A percentile compares a stretch with the other conserved stretches of the same genome.
Evolutionary conservation across 2,329 filamentous ascomycete genomes (phyloP).

Genomic region (Pseudocercospora fuligena): DNA sequence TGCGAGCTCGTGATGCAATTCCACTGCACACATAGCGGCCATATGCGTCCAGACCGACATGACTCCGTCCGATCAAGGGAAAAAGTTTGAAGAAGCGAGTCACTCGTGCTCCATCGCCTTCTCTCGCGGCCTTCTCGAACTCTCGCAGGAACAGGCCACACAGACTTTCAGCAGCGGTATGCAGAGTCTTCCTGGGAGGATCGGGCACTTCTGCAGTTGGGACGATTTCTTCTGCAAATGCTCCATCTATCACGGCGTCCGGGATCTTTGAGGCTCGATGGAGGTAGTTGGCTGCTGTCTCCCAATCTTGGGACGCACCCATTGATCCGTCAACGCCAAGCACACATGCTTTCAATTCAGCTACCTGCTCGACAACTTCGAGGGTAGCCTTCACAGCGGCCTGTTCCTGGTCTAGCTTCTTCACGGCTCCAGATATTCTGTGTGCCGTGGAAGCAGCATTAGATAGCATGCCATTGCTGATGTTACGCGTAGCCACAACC

Average conservation of each 20-base stretch:
- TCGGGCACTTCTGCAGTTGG: slow-evolving; percentile 96
- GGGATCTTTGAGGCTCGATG: slow-evolving; percentile 82
- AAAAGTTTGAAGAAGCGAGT: slow-evolving; percentile 99
- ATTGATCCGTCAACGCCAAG: slow-evolving; percentile 93
- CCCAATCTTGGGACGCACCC: slow-evolving; percentile 98
- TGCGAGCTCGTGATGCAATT: slow-evolving; percentile 80
- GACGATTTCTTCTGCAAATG: slow-evolving; percentile 89
- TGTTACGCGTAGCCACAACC: slow-evolving; percentile 77
- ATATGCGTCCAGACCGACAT: slow-evolving; percentile 92
- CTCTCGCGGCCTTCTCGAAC: slow-evolving; percentile 88
- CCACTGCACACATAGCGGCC: slow-evolving; percentile 95
- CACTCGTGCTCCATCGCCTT: slow-evolving; percentile 85
- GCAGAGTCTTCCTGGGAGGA: slow-evolving; percentile 81
- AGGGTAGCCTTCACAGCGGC: slow-evolving; percentile 87
- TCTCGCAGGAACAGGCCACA: slow-evolving; percentile 90
- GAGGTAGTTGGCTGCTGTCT: slow-evolving; percentile 90
- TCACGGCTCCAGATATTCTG: slow-evolving; percentile 84
- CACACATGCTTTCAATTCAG: slow-evolving; percentile 94
- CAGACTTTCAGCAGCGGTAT: slow-evolving; percentile 84
- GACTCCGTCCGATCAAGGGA: slow-evolving; percentile 84
- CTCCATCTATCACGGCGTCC: slow-evolving; percentile 75
- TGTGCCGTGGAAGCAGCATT: slow-evolving; percentile 83
- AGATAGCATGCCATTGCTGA: slow-evolving; percentile 90
- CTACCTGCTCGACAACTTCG: slow-evolving; percentile 91
- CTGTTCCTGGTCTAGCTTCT: slow-evolving; percentile 87